A percentile compares a stretch with the other conserved stretches of the same genome.
These are phyloP conservation scores for Penicillium freii DNA, from an alignment of 2,329 filamentous ascomycete species.

Conservation along the genomic window DNA sequence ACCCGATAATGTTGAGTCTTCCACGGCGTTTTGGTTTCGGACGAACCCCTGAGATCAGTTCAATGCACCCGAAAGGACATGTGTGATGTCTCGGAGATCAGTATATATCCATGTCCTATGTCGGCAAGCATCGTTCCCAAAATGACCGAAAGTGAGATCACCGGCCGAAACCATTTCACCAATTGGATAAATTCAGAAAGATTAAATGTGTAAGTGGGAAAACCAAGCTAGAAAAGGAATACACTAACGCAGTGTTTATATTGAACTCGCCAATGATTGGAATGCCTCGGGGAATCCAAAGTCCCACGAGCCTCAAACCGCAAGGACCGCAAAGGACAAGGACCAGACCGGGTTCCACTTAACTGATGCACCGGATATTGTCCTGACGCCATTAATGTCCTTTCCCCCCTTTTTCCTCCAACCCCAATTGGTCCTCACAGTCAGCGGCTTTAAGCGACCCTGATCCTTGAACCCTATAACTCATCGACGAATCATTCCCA, in stretches of 20 bases:
- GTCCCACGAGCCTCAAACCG: constrained; percentile 3
- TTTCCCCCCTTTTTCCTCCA: not conserved
- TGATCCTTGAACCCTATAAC: constrained; percentile 25
- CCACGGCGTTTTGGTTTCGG: constrained; percentile 1
- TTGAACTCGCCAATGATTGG: constrained; percentile 3
- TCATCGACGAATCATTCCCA: constrained; percentile 16
- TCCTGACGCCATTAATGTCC: constrained; percentile 13
- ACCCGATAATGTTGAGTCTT: not conserved
- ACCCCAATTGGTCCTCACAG: constrained; percentile 8
- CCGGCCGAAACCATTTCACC: not conserved
- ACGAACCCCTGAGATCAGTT: not conserved
- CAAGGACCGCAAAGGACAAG: not conserved
- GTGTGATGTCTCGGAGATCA: not conserved
- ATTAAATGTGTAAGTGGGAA: not conserved
- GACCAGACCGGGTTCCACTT: constrained; percentile 21
- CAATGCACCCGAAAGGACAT: not conserved
- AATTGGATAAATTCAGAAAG: not conserved
- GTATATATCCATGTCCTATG: not conserved
- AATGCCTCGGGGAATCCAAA: not conserved
- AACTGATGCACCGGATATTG: constrained; percentile 29
- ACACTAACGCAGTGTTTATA: constrained; percentile 10
- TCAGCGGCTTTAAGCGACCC: constrained; percentile 18
- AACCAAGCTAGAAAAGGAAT: not conserved
- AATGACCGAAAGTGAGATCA: not conserved
- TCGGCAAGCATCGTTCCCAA: constrained; percentile 4